Conservation (phyloP, 1,139 yeast species). For the Wickerhamomyces sp. region DNA sequence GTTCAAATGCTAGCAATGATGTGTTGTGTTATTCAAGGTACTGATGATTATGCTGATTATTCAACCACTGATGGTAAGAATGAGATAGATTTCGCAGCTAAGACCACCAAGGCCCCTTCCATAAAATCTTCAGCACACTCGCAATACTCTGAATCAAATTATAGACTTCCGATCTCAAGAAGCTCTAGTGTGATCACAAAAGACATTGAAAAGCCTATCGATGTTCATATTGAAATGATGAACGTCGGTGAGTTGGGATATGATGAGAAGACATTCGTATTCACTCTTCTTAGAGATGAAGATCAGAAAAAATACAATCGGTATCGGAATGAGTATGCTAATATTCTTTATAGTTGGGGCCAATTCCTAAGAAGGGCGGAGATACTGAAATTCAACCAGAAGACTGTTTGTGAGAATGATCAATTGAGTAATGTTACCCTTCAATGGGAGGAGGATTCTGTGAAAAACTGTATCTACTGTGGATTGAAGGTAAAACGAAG, state of each 20-base stretch:
- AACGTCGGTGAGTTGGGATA: conserved; percentile 54
- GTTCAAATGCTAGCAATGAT: conserved; percentile 90
- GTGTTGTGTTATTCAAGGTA: conserved; percentile 49
- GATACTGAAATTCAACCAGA: conserved; percentile 67
- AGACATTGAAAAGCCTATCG: conserved; percentile 16
- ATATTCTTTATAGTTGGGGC: conserved; percentile 81
- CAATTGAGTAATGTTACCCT: conserved; percentile 22
- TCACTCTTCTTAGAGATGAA: conserved; percentile 46
- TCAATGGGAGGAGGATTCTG: conserved; percentile 14
- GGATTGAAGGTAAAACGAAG: conserved; percentile 54
- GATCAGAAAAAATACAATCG: conserved; percentile 40
- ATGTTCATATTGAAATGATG: conserved; percentile 49
- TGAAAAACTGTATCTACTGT: conserved; percentile 60
- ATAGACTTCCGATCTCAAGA: conserved; percentile 17
- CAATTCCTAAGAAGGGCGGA: conserved; percentile 73
- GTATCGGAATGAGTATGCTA: conserved; percentile 73
- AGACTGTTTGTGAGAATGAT: conserved; percentile 17
- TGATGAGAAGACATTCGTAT: conserved; percentile 41
- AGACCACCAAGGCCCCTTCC: conserved; percentile 11
- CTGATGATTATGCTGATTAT: conserved; percentile 7
- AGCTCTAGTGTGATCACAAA: conserved; percentile 20
- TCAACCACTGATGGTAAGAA: not conserved
- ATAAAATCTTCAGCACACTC: conserved; percentile 15
- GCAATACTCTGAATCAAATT: conserved; percentile 14
- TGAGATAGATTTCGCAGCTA: not conserved